These are phyloP conservation scores for Euphorbia tirucalli DNA, from an alignment of 345 rosid species.

Conservation along the genomic window DNA sequence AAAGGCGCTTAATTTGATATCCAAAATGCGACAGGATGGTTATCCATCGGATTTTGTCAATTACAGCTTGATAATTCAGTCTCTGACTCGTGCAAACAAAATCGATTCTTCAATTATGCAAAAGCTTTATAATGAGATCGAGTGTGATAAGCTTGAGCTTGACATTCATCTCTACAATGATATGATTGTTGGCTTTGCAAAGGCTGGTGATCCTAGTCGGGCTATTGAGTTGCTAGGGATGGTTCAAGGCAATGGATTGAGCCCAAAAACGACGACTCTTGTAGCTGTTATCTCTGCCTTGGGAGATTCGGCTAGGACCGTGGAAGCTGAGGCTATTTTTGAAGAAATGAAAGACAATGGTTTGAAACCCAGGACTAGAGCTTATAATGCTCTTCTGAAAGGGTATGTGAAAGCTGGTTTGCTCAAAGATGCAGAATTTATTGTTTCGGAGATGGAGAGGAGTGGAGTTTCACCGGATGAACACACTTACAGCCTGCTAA, in stretches of 20 bases:
- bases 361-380: constrained; percentile 65
- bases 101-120: constrained; percentile 63
- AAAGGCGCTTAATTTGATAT: constrained; percentile 78
- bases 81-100: constrained; percentile 59
- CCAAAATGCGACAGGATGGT: constrained; percentile 85
- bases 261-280: constrained; percentile 55
- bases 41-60: constrained; percentile 81
- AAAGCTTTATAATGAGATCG: constrained; percentile 66
- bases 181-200: constrained; percentile 77
- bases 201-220: constrained; percentile 61
- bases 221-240: constrained; percentile 66
- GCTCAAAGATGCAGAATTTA: constrained; percentile 68
- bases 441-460: constrained; percentile 89
- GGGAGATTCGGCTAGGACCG: constrained; percentile 59
- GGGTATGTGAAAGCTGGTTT: constrained; percentile 78
- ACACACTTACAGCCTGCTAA: constrained; percentile 73
- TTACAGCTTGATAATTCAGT: constrained; percentile 77
- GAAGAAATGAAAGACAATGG: constrained; percentile 87
- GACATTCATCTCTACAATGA: constrained; percentile 82
- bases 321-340: constrained; percentile 90
- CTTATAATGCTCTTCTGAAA: constrained; percentile 82
- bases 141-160: constrained; percentile 66
- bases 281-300: constrained; percentile 60
- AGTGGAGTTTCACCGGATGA: constrained; percentile 83
- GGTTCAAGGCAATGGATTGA: constrained; percentile 77